phyloP scores from a whole-genome alignment of 1,284 basidiomycete species.

The Ustilago lituana region DNA sequence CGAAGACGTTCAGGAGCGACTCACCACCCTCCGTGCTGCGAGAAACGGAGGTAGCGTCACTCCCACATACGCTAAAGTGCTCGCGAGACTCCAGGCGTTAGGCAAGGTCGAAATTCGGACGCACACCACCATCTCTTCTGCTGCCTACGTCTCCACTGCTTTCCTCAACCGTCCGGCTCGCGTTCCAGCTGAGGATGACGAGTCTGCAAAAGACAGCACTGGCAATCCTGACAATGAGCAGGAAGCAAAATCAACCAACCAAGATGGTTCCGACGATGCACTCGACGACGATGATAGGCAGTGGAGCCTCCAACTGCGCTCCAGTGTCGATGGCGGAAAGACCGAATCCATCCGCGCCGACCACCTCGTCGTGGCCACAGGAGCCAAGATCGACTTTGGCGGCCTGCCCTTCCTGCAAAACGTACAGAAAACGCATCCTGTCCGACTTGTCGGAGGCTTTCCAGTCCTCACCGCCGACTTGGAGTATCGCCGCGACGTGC shows the following conservation, averaged over 20 bases:
- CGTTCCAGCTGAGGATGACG: too few species aligned
- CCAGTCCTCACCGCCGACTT: conserved; percentile 65
- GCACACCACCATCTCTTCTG: conserved; percentile 48
- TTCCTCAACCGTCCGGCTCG: neutral
- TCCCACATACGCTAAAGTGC: conserved; percentile 56
- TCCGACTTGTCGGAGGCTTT: conserved; percentile 60
- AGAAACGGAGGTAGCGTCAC: conserved; percentile 66
- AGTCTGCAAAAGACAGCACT: too few species aligned
- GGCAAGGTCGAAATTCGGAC: conserved; percentile 55
- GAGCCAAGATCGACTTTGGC: conserved; percentile 52
- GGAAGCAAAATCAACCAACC: neutral
- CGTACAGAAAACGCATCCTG: conserved; percentile 43
- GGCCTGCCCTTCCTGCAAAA: conserved; percentile 54
- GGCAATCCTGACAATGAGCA: too few species aligned
- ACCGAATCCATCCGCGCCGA: conserved; percentile 13
- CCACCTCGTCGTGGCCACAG: conserved; percentile 65
- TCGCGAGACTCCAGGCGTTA: conserved; percentile 47
- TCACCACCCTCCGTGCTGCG: conserved; percentile 53
- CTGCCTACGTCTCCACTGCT: conserved; percentile 11
- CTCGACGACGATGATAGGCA: conserved; percentile 4
- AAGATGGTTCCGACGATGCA: neutral
- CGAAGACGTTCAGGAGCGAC: conserved; percentile 47
- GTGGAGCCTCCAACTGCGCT: conserved; percentile 43
- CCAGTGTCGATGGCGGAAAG: conserved; percentile 4
- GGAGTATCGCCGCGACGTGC: conserved; percentile 59